Evolutionary conservation across 2,329 filamentous ascomycete species (phyloP).

Genomic region (Tothia fuscella): DNA sequence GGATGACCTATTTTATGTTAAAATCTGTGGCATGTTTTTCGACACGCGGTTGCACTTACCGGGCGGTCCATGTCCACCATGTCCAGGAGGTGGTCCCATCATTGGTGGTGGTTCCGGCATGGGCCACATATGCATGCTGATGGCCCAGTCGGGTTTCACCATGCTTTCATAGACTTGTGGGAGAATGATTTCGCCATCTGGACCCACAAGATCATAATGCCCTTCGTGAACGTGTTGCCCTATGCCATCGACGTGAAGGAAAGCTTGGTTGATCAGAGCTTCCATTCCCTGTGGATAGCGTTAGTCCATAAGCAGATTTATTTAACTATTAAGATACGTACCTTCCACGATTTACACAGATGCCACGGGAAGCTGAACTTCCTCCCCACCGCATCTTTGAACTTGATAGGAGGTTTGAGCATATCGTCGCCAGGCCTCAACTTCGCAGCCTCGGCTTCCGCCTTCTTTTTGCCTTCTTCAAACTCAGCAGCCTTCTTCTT

Average conservation of each 20-base stretch:
- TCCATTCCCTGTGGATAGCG: conserved; percentile 31
- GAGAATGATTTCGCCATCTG: conserved; percentile 37
- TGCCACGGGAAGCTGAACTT: conserved; percentile 91
- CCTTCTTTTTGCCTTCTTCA: conserved; percentile 41
- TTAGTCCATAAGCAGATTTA: background rate
- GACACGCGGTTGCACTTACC: too few relatives aligned
- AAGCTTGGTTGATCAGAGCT: conserved; percentile 37
- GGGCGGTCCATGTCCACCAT: too few relatives aligned
- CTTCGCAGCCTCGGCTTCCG: conserved; percentile 27
- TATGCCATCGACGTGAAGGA: conserved; percentile 34
- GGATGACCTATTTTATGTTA: too few relatives aligned
- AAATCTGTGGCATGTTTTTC: too few relatives aligned
- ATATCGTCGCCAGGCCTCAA: conserved; percentile 35
- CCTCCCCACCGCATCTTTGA: conserved; percentile 81
- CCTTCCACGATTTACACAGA: conserved; percentile 71
- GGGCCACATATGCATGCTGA: conserved; percentile 39
- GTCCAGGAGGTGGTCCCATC: conserved; percentile 2
- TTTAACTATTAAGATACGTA: conserved; percentile 34
- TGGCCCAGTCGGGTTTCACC: conserved; percentile 35
- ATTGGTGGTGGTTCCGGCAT: conserved; percentile 24
- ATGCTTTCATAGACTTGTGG: conserved; percentile 37
- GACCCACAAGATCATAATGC: conserved; percentile 36
- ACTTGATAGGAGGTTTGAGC: conserved; percentile 64
- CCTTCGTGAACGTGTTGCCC: conserved; percentile 33
- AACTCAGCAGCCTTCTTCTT: conserved; percentile 27